A percentile compares a stretch with the other conserved stretches of the same genome.
Evolutionary conservation across 768 basidiomycete genomes (phyloP).

Genomic region (Lactifluus pinguis): DNA sequence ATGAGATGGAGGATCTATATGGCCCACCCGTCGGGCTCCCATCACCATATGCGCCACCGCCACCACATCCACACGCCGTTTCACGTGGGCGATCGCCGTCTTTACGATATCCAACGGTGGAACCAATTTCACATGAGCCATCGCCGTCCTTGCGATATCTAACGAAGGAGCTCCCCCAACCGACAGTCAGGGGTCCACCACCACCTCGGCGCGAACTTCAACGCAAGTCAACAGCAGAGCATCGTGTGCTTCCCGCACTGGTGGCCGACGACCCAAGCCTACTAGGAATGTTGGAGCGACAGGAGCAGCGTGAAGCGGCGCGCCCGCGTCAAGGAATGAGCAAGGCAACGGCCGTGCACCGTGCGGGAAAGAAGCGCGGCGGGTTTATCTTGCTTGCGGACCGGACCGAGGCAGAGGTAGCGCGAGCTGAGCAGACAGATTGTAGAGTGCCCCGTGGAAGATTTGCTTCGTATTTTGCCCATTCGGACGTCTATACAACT

Average conservation of each 20-base stretch:
- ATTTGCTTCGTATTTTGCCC: constrained; percentile 1
- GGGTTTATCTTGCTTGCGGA: constrained; percentile 11
- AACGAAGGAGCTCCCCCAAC: neutral
- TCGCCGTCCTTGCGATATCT: neutral
- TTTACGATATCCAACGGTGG: neutral
- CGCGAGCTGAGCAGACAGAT: neutral
- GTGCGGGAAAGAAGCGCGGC: constrained; percentile 1
- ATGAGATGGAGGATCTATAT: constrained; percentile 8
- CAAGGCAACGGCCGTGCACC: constrained; percentile 3
- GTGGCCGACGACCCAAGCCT: constrained; percentile 8
- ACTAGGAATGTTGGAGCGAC: constrained; percentile 7
- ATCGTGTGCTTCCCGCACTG: neutral
- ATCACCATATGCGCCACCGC: neutral
- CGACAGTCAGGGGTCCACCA: neutral
- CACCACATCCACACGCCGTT: neutral
- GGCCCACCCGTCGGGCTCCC: neutral
- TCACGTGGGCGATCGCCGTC: neutral
- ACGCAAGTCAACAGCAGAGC: neutral
- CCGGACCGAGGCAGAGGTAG: neutral
- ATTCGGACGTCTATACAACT: neutral
- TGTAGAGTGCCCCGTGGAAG: neutral
- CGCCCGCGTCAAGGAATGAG: constrained; percentile 2
- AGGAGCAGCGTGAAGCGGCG: constrained; percentile 5
- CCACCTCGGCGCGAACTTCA: neutral
- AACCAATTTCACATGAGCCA: neutral